phyloP scores from a whole-genome alignment of 805 yeast genomes.

The Myxozyma udenii region DNA sequence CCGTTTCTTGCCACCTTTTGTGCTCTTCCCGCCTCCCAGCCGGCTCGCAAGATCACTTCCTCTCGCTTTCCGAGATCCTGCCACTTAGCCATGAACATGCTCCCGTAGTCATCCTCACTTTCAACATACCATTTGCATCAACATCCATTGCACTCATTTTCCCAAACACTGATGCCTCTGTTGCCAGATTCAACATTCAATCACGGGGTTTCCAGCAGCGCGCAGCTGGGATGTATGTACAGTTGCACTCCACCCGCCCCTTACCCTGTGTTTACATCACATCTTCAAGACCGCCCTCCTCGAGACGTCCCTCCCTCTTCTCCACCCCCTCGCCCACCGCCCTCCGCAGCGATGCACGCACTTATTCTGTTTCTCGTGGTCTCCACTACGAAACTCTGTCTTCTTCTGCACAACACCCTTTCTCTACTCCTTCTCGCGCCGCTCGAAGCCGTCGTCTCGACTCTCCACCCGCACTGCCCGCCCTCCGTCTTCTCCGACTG shows the following conservation, averaged over 20 bases:
- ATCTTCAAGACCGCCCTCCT: background rate
- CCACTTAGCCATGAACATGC: background rate
- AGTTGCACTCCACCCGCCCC: background rate
- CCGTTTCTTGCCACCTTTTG: background rate
- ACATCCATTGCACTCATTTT: conserved; percentile 23
- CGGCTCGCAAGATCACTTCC: background rate
- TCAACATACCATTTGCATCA: conserved; percentile 12
- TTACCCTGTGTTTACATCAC: background rate
- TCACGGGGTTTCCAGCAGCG: too few species aligned
- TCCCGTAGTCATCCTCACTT: too few species aligned
- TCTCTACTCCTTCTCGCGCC: conserved; percentile 16
- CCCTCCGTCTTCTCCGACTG: conserved; percentile 22
- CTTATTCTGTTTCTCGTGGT: conserved; percentile 5
- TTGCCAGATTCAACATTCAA: too few species aligned
- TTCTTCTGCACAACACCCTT: conserved; percentile 20
- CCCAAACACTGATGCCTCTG: too few species aligned
- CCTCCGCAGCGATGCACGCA: too few species aligned
- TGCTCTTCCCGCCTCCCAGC: background rate
- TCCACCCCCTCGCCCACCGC: background rate
- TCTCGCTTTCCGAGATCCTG: background rate
- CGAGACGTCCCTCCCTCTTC: background rate
- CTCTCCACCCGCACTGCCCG: conserved; percentile 23
- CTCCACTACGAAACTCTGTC: conserved; percentile 2
- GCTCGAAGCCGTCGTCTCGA: conserved; percentile 17
- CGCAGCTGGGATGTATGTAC: too few species aligned